Evolutionary conservation across 164 flowering plant genomes (phyloP).

Genomic region (Platanus orientalis): DNA sequence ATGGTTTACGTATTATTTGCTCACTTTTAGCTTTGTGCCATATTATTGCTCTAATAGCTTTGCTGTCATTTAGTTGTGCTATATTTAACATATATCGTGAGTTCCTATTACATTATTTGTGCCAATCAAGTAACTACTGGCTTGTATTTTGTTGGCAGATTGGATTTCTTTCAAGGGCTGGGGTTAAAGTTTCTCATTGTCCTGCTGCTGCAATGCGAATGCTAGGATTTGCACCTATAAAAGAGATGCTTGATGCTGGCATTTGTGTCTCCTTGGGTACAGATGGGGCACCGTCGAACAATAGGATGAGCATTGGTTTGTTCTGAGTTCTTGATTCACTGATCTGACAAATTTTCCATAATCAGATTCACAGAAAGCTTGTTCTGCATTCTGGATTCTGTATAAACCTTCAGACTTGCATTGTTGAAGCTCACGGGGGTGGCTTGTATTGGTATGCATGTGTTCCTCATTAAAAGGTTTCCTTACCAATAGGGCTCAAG

Average conservation of each 20-base stretch:
- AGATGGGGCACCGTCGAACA: constrained; percentile 95
- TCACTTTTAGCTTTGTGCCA: no score
- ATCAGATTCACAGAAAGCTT: neutral
- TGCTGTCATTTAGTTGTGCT: no score
- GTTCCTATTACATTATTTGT: neutral
- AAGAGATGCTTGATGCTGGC: constrained; percentile 75
- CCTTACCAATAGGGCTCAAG: no score
- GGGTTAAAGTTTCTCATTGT: constrained; percentile 86
- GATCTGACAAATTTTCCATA: neutral
- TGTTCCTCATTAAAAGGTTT: no score
- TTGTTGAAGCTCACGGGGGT: no score
- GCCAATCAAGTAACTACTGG: neutral
- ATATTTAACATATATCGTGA: no score
- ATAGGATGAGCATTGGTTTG: constrained; percentile 95
- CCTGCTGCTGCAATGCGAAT: constrained; percentile 94
- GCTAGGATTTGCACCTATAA: constrained; percentile 91
- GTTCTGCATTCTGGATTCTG: neutral
- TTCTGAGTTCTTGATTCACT: constrained; percentile 14
- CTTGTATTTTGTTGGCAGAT: constrained; percentile 37
- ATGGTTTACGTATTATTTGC: no score
- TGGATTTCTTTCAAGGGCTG: constrained; percentile 57
- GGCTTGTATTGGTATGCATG: no score
- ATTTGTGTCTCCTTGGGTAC: constrained; percentile 91
- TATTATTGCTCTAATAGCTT: no score
- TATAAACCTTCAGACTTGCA: no score